Evolutionary conservation across 2,329 filamentous ascomycete genomes (phyloP).

Genomic region (Metarhizium rileyi): DNA sequence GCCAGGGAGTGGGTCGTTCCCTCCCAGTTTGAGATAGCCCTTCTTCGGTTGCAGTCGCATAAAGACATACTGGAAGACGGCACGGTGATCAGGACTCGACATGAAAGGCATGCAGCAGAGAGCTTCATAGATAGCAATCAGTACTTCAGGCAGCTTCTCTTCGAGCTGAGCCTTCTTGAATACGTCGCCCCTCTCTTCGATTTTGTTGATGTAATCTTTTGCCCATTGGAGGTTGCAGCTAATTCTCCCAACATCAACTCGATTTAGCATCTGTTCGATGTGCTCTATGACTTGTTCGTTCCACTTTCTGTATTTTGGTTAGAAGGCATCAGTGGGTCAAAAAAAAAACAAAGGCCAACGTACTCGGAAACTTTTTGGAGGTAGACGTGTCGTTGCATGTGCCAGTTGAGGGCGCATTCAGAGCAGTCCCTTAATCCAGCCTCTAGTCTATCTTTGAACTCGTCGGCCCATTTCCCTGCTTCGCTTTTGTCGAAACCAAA

Average conservation of each 20-base stretch:
- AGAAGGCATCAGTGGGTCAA: slow-evolving; percentile 8
- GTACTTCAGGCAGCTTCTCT: slow-evolving; percentile 43
- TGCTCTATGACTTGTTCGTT: slow-evolving; percentile 40
- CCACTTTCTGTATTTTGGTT: slow-evolving; percentile 25
- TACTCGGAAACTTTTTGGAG: slow-evolving; percentile 54
- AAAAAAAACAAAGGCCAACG: background rate
- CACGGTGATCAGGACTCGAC: slow-evolving; percentile 38
- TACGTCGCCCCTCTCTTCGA: slow-evolving; percentile 34
- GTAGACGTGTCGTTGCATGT: slow-evolving; percentile 55
- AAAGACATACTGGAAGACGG: slow-evolving; percentile 74
- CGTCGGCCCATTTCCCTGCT: slow-evolving; percentile 47
- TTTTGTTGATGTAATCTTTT: slow-evolving; percentile 41
- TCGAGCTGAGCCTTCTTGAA: slow-evolving; percentile 39
- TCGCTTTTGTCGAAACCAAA: slow-evolving; percentile 56
- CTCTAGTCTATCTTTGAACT: slow-evolving; percentile 49
- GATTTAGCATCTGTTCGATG: slow-evolving; percentile 47
- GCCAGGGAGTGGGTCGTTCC: slow-evolving; percentile 65
- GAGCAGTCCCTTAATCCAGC: slow-evolving; percentile 54
- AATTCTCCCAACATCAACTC: slow-evolving; percentile 53
- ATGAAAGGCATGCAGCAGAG: slow-evolving; percentile 78
- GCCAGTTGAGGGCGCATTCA: slow-evolving; percentile 64
- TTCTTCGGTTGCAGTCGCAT: slow-evolving; percentile 60
- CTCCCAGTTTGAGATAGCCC: slow-evolving; percentile 65
- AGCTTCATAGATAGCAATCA: slow-evolving; percentile 79
- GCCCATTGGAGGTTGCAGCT: slow-evolving; percentile 48